Conservation (phyloP, 2,329 filamentous ascomycete genomes). For the Trichoderma sp. region DNA sequence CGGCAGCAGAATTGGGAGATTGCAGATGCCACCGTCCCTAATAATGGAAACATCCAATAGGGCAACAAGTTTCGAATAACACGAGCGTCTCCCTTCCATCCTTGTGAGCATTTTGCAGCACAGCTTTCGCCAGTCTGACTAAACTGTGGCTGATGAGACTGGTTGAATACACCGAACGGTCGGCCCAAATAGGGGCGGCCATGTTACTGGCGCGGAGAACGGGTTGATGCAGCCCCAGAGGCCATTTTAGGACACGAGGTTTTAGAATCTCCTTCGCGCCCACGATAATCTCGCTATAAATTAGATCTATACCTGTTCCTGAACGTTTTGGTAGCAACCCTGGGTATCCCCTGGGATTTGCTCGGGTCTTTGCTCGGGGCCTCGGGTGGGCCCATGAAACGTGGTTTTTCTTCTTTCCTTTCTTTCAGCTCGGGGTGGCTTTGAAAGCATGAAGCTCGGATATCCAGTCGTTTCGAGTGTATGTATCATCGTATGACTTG, state of each 20-base stretch:
- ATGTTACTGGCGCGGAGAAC: background rate
- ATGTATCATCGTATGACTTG: background rate
- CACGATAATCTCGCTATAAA: conserved; percentile 18
- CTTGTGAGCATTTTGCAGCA: background rate
- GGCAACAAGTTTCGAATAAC: conserved; percentile 2
- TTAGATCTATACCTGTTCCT: conserved; percentile 18
- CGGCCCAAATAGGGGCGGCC: conserved; percentile 11
- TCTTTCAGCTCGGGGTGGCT: background rate
- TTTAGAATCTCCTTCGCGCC: conserved; percentile 18
- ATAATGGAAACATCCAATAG: background rate
- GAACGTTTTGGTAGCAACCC: background rate
- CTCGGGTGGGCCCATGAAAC: conserved; percentile 15
- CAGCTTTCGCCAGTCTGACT: background rate
- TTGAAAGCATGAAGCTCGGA: background rate
- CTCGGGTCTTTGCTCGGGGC: background rate
- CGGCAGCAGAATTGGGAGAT: background rate
- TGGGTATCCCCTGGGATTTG: background rate
- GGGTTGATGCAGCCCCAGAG: conserved; percentile 12
- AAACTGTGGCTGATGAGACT: conserved; percentile 7
- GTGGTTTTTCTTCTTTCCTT: background rate
- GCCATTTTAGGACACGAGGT: conserved; percentile 37
- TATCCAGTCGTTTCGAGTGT: conserved; percentile 1
- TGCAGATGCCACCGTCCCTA: background rate
- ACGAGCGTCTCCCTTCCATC: background rate
- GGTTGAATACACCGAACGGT: background rate